Evolutionary conservation across 2,329 filamentous ascomycete species (phyloP), one percentile per base, ranked within the genome.

Genomic region (Aspergillus ruber): DNA sequence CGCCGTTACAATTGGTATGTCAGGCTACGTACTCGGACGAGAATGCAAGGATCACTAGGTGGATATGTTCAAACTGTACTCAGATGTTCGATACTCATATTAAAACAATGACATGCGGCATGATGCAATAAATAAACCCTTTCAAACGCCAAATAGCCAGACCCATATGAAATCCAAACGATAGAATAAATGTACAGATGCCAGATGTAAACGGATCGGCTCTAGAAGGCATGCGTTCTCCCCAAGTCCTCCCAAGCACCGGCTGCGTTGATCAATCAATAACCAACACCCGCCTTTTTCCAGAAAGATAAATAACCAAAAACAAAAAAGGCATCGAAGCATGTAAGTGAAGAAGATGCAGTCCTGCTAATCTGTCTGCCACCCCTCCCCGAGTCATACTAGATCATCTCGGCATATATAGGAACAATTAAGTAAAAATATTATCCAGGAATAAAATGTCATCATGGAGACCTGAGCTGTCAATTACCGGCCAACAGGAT

Each of bases 341-440:
- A 39, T 12, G 15, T 39, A 20, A 13, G 17, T 39, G 36, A 39
- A 39, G 42, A 42, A 42, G 32, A 39, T 33, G 35, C 18, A 29
- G 41, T 27, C 44, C 43, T 29, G 20, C 46, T 42, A 35, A 33
- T n/a, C 39, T 40, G 36, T 42, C 43, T 15, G 35, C 42, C 44
- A 25, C 27, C 40, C 27, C 43, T 41, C 36, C 55, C 54, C 55
- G 50, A 20, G 3, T 39, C 36, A 21, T 39, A 39, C 36, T 58
- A 59, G 51, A 55, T 60, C 55, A 52, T 60, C 49, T 53, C 56
- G 47, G 50, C 52, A 53, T 55, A 54, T 60, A 55, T 44, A 56
- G 41, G 40, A 49, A 52, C 45, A 56, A 46, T 29, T 12, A 29
- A 10, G 25, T 29, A 47, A 45, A 44, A 42, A 45, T 51, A 52